Conservation (phyloP, 805 yeast genomes). For the Candida palmyrensis region DNA sequence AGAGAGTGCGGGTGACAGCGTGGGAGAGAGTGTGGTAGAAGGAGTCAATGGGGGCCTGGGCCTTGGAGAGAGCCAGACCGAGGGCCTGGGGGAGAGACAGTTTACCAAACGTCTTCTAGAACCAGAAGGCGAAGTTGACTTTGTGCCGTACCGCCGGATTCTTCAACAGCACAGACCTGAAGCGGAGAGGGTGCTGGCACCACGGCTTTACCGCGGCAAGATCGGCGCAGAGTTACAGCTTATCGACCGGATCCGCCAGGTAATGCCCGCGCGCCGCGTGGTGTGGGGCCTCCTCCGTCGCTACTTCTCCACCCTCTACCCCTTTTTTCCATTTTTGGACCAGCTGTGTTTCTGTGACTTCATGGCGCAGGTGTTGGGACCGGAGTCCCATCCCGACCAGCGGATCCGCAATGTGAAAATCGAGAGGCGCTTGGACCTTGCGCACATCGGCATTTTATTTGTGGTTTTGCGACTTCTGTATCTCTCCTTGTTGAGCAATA, state of each 20-base stretch:
- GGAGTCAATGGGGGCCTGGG: constrained; percentile 8
- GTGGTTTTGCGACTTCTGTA: constrained; percentile 38
- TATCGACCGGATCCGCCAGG: constrained; percentile 28
- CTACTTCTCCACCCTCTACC: constrained; percentile 40
- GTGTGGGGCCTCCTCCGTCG: constrained; percentile 38
- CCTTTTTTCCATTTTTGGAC: constrained; percentile 45
- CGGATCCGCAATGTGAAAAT: constrained; percentile 22
- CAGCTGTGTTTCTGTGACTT: constrained; percentile 26
- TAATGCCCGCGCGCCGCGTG: constrained; percentile 34
- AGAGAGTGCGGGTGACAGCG: constrained; percentile 20
- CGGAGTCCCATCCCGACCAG: constrained; percentile 19
- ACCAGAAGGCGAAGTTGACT: constrained; percentile 29
- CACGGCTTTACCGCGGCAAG: constrained; percentile 23
- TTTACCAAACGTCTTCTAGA: constrained; percentile 28
- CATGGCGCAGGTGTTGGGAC: constrained; percentile 30
- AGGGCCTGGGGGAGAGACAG: no score
- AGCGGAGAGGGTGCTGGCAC: constrained; percentile 8
- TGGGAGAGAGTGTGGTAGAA: no score
- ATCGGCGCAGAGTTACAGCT: constrained; percentile 22
- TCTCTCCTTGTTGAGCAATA: constrained; percentile 32
- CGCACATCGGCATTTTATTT: constrained; percentile 34
- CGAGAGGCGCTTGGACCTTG: constrained; percentile 36
- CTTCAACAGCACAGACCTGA: constrained; percentile 3
- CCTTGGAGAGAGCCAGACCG: constrained; percentile 1
- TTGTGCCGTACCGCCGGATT: constrained; percentile 22